These are phyloP conservation scores for Blastobotrys buckinghamii DNA, from an alignment of 1,139 yeast species.

Conservation along the genomic window DNA sequence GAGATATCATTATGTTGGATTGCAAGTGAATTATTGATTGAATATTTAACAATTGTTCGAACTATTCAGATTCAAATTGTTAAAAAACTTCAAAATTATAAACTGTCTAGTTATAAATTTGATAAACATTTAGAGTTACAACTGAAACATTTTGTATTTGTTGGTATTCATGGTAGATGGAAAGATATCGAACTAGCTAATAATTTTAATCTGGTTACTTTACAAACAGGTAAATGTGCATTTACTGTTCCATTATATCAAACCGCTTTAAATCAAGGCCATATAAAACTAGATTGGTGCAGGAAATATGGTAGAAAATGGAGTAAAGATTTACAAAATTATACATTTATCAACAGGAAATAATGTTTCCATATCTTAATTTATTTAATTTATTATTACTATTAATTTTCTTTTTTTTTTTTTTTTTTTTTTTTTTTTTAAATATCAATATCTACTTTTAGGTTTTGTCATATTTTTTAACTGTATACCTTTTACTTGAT, in stretches of 20 bases:
- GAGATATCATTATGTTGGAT: neutral
- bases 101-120: neutral
- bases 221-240: neutral
- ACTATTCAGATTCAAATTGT: slow-evolving; percentile 1
- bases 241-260: slow-evolving; percentile 5
- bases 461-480: no score
- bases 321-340: neutral
- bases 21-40: slow-evolving; percentile 5
- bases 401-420: no score
- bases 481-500: no score
- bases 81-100: neutral
- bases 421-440: slow-evolving; percentile 1
- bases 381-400: no score
- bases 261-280: neutral
- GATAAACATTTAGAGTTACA: neutral
- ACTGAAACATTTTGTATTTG: slow-evolving; percentile 7
- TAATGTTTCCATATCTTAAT: no score
- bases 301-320: neutral
- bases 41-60: slow-evolving; percentile 5
- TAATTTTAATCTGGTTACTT: slow-evolving; percentile 1
- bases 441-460: no score
- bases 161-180: slow-evolving; percentile 8
- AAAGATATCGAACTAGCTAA: neutral
- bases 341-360: neutral
- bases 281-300: neutral